Evolutionary conservation across 2,329 filamentous ascomycete genomes (phyloP).

Genomic region (Hirsutella rhossiliensis): DNA sequence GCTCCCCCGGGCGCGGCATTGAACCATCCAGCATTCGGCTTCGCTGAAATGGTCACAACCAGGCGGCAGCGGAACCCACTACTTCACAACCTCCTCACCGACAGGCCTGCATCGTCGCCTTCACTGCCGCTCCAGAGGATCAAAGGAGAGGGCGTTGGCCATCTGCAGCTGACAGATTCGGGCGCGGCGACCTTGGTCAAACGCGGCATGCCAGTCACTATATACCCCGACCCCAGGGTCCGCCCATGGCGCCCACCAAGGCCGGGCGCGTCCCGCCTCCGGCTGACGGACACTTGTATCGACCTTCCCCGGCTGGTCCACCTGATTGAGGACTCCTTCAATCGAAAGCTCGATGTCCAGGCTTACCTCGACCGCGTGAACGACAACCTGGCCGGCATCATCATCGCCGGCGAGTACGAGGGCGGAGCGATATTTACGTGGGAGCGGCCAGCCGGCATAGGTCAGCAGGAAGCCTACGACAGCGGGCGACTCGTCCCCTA

Average conservation of each 20-base stretch:
- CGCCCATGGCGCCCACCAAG: slow-evolving; percentile 57
- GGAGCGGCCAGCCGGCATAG: slow-evolving; percentile 60
- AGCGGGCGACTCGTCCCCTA: slow-evolving; percentile 71
- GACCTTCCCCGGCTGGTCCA: slow-evolving; percentile 73
- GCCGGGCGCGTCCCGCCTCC: slow-evolving; percentile 47
- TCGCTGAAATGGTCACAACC: slow-evolving; percentile 40
- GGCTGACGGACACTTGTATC: slow-evolving; percentile 67
- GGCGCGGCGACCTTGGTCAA: slow-evolving; percentile 70
- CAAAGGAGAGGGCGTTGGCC: slow-evolving; percentile 18
- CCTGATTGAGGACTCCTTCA: slow-evolving; percentile 90
- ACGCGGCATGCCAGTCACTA: slow-evolving; percentile 76
- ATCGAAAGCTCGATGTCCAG: slow-evolving; percentile 67
- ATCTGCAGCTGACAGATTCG: slow-evolving; percentile 15
- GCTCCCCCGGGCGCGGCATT: slow-evolving; percentile 16
- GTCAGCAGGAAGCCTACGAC: slow-evolving; percentile 39
- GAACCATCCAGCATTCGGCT: slow-evolving; percentile 34
- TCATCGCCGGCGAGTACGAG: slow-evolving; percentile 94
- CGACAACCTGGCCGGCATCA: slow-evolving; percentile 74
- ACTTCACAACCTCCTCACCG: slow-evolving; percentile 90
- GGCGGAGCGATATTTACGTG: slow-evolving; percentile 90
- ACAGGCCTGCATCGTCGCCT: slow-evolving; percentile 85
- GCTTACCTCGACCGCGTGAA: slow-evolving; percentile 76
- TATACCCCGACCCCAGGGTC: slow-evolving; percentile 64
- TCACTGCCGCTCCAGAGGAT: slow-evolving; percentile 69
- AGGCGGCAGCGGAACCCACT: slow-evolving; percentile 61